Evolutionary conservation across 495 filamentous ascomycete species (phyloP).

Genomic region (Talaromyces nanjingensis): DNA sequence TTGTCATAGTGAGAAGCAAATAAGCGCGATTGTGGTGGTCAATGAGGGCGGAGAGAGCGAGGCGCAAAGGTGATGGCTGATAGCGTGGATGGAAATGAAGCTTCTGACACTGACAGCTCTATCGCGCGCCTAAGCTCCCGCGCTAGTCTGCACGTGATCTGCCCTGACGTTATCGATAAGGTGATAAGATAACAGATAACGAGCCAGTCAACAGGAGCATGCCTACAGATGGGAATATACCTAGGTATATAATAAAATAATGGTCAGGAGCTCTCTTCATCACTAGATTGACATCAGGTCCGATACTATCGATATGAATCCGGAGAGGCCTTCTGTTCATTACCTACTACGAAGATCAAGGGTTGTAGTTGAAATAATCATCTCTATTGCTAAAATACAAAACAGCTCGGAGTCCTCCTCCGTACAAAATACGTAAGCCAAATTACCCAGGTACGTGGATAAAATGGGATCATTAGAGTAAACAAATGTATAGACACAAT

Average conservation of each 20-base stretch:
- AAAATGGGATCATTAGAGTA: background rate
- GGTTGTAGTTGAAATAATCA: background rate
- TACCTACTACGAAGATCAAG: background rate
- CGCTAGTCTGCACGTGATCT: background rate
- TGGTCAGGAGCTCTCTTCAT: no score
- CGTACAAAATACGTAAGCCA: background rate
- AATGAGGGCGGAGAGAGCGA: background rate
- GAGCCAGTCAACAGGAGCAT: no score
- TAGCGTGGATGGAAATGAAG: background rate
- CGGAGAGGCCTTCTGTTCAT: no score
- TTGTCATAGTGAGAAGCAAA: constrained; percentile 1
- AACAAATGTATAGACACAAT: background rate
- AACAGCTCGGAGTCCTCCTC: background rate
- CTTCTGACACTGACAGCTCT: background rate
- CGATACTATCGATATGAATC: no score
- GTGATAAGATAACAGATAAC: background rate
- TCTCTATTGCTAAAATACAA: background rate
- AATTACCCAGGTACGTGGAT: background rate
- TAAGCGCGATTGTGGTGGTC: background rate
- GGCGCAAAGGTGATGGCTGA: background rate
- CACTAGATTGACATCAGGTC: no score
- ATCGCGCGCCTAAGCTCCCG: background rate
- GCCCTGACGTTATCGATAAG: background rate
- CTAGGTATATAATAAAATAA: no score
- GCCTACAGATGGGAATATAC: no score